These are phyloP conservation scores for Aspergillus bertholletiae DNA, from an alignment of 495 filamentous ascomycete genomes.

Conservation along the genomic window DNA sequence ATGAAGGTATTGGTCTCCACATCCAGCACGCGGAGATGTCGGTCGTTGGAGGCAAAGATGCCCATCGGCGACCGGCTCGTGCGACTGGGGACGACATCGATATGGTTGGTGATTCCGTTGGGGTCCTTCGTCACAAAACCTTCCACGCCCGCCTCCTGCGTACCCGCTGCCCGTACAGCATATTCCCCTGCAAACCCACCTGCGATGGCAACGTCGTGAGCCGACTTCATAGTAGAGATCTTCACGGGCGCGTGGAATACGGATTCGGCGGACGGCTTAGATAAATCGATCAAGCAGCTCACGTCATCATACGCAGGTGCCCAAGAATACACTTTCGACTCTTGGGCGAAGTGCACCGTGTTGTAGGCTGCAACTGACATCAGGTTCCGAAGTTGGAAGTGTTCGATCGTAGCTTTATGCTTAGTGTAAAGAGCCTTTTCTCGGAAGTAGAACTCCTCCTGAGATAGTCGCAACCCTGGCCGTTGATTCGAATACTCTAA, in stretches of 20 bases:
- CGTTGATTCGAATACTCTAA: conserved; percentile 27
- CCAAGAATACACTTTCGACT: conserved; percentile 52
- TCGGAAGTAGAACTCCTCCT: conserved; percentile 52
- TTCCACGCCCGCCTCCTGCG: conserved; percentile 42
- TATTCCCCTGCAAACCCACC: conserved; percentile 85
- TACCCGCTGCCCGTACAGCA: conserved; percentile 54
- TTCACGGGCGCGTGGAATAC: conserved; percentile 41
- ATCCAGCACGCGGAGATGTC: conserved; percentile 71
- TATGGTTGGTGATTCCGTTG: conserved; percentile 85
- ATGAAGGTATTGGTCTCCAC: conserved; percentile 64
- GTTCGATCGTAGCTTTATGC: conserved; percentile 61
- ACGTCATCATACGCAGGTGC: conserved; percentile 35
- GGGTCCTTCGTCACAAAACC: conserved; percentile 63
- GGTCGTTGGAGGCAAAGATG: conserved; percentile 84
- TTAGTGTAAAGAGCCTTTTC: conserved; percentile 69
- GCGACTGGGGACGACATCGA: conserved; percentile 64
- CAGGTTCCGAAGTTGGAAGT: conserved; percentile 89
- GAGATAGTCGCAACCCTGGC: conserved; percentile 24
- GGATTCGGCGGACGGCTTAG: conserved; percentile 38
- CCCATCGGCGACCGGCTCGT: conserved; percentile 58
- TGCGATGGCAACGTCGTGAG: conserved; percentile 65
- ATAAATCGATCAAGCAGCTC: conserved; percentile 60
- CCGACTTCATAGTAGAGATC: conserved; percentile 70
- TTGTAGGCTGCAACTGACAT: conserved; percentile 70
- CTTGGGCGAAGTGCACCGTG: conserved; percentile 71